Evolutionary conservation across 2,329 filamentous ascomycete species (phyloP).

Genomic region (Cladosporium sp.): DNA sequence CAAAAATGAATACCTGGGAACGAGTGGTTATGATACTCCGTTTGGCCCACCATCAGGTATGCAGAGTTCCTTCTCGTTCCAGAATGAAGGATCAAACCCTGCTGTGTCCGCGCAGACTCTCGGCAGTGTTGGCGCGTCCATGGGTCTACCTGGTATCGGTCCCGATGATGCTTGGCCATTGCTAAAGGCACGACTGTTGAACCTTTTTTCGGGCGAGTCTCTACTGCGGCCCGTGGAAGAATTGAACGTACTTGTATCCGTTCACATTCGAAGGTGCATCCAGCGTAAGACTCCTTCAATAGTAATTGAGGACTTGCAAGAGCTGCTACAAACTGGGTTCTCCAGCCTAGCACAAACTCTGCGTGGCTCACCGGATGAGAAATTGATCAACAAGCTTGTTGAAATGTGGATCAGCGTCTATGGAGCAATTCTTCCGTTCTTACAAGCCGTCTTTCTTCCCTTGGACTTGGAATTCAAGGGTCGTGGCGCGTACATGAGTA

Average conservation of each 20-base stretch:
- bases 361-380: constrained; percentile 72
- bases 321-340: constrained; percentile 77
- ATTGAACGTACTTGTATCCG: constrained; percentile 72
- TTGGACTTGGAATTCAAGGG: constrained; percentile 91
- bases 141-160: constrained; percentile 45
- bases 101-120: constrained; percentile 35
- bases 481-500: constrained; percentile 69
- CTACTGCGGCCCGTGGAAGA: constrained; percentile 76
- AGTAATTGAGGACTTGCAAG: constrained; percentile 70
- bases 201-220: constrained; percentile 78
- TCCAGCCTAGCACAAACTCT: constrained; percentile 78
- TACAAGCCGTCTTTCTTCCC: constrained; percentile 91
- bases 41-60: constrained; percentile 25
- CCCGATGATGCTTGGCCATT: constrained; percentile 78
- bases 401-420: constrained; percentile 95
- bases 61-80: constrained; percentile 27
- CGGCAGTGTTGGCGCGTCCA: constrained; percentile 40
- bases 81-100: constrained; percentile 19
- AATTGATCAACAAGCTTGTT: constrained; percentile 82
- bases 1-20: constrained; percentile 20
- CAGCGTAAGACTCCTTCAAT: constrained; percentile 65
- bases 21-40: constrained; percentile 17
- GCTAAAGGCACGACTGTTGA: constrained; percentile 67
- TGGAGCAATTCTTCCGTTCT: constrained; percentile 81
- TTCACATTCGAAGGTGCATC: constrained; percentile 74